These are phyloP conservation scores for Lathyrus aphaca DNA, from an alignment of 306 rosid genomes.

Conservation along the genomic window DNA sequence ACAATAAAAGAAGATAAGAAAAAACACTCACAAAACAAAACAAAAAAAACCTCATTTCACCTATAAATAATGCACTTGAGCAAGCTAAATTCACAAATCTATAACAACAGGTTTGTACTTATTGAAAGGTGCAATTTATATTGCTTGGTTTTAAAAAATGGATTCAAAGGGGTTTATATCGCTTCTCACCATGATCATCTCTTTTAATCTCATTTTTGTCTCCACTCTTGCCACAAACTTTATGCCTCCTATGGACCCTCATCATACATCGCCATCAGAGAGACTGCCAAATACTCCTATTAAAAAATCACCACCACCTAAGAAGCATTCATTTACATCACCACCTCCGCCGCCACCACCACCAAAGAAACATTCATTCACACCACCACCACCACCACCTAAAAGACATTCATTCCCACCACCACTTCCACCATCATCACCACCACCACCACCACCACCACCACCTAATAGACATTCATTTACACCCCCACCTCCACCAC, in stretches of 20 bases:
- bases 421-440: not conserved
- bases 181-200: not conserved
- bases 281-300: not conserved
- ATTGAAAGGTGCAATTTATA: too few species aligned
- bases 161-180: not conserved
- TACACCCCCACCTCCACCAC: not conserved
- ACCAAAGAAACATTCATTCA: not conserved
- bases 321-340: not conserved
- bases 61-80: too few species aligned
- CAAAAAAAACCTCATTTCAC: too few species aligned
- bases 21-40: too few species aligned
- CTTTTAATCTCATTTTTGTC: not conserved
- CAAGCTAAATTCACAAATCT: too few species aligned
- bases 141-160: not conserved
- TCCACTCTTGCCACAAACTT: not conserved
- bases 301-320: not conserved
- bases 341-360: not conserved
- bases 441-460: not conserved
- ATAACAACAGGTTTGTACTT: too few species aligned
- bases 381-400: not conserved
- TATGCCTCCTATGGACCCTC: too few species aligned
- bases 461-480: not conserved
- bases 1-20: too few species aligned
- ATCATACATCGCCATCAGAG: too few species aligned
- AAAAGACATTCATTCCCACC: not conserved